Evolutionary conservation across 129 eudicot species (phyloP), one percentile per base, ranked within the genome.

Genomic region (Arctium minus): DNA sequence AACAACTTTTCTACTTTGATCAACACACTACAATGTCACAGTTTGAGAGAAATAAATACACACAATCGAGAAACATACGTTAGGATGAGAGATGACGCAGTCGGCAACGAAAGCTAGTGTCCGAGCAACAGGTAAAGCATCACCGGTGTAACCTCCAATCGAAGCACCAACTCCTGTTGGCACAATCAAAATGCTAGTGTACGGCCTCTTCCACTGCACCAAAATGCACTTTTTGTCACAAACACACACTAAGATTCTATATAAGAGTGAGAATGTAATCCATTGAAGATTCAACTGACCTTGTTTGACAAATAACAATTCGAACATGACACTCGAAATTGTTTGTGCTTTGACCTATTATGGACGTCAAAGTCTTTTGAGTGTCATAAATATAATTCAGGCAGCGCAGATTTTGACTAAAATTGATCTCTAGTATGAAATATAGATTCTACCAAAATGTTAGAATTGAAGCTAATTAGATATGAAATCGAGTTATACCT

Each of bases 121-220:
- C 44, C 99, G 93, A 65, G 94, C 99, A 35, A 93, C 97, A 2
- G 99, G 99, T 87, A 96, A 78, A 85, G 99, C 99, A 83, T 96
- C 99, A 17, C 99, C 99, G 62, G 99, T 98, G 80, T 87, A 96
- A 68, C 99, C 99, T 42, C 99, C 99, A 35, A 96, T 93, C 5
- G 95, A 86, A 8, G 99, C 99, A 17, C 99, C 99, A 12, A 96
- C 89, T 32, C 99, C 99, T 4, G 99, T 96, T 3, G 99, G 99
- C 75, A 96, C 99, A 74, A 96, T 96, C 92, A 96, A 87, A 77
- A 93, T 98, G 79, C 99, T 93, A 35, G 98, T 96, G 81, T 96
- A 96, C 68, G 82, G 75, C 83, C 92, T 93, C 80, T 89, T 91
- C 36, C 79, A 87, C 98, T 91, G 97, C 76, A 67, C 73, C 30